Conservation (phyloP, 2,329 filamentous ascomycete genomes). For the Aplosporella prunicola region DNA sequence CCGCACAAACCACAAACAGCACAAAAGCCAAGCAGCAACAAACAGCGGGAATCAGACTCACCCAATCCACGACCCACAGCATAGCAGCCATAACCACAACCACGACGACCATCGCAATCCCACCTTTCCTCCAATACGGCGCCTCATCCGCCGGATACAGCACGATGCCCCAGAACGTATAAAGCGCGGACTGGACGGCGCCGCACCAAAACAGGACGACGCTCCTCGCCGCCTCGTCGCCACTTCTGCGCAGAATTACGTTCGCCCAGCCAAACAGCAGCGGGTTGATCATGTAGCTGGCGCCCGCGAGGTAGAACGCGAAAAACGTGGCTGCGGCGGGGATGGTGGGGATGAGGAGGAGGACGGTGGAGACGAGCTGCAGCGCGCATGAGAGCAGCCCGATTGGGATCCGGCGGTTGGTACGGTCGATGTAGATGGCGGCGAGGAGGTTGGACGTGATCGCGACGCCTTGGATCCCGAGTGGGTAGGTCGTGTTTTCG, state of each 20-base stretch:
- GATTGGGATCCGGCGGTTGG: conserved; percentile 27
- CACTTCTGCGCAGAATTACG: conserved; percentile 27
- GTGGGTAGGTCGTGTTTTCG: conserved; percentile 44
- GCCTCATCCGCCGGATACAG: conserved; percentile 36
- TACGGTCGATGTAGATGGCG: conserved; percentile 30
- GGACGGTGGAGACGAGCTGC: conserved; percentile 25
- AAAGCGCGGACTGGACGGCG: conserved; percentile 30
- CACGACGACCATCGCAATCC: conserved; percentile 27
- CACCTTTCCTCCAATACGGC: conserved; percentile 34
- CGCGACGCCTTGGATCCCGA: conserved; percentile 47
- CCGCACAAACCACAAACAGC: not conserved
- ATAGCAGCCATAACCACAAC: conserved; percentile 12
- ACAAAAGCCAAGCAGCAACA: not conserved
- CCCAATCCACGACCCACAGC: conserved; percentile 4
- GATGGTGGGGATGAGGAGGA: conserved; percentile 26
- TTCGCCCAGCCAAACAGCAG: conserved; percentile 33
- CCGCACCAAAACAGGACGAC: conserved; percentile 36
- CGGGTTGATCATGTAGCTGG: conserved; percentile 33
- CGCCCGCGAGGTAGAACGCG: conserved; percentile 31
- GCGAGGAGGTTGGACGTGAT: conserved; percentile 40
- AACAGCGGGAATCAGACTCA: not conserved
- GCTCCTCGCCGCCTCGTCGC: conserved; percentile 34
- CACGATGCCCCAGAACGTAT: conserved; percentile 38
- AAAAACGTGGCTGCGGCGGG: conserved; percentile 27
- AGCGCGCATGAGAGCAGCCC: conserved; percentile 24